phyloP scores from a whole-genome alignment of 2,329 filamentous ascomycete genomes.

The Drechslera avenae region DNA sequence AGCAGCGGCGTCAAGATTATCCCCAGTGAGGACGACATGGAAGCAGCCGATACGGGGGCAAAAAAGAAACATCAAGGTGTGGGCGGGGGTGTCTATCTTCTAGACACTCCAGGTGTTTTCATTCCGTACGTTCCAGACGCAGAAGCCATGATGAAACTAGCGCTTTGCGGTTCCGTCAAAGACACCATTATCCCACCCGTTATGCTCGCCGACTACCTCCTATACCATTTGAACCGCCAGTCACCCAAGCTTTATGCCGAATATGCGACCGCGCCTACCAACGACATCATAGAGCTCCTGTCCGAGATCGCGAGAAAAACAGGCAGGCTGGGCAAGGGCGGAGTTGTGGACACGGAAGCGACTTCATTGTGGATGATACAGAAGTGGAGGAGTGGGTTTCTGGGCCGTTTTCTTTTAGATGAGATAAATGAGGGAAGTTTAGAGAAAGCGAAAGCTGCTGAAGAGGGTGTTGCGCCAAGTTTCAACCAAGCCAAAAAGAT shows the following conservation, averaged over 20 bases:
- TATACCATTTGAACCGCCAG: conserved; percentile 78
- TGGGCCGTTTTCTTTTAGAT: conserved; percentile 82
- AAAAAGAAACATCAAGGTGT: conserved; percentile 39
- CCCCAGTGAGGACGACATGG: conserved; percentile 54
- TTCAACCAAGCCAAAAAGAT: conserved; percentile 71
- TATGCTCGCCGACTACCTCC: conserved; percentile 85
- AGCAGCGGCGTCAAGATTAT: conserved; percentile 81
- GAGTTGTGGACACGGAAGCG: conserved; percentile 70
- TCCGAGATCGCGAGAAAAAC: conserved; percentile 72
- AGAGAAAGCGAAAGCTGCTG: conserved; percentile 56
- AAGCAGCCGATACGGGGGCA: conserved; percentile 20
- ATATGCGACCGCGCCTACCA: conserved; percentile 75
- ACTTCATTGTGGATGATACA: conserved; percentile 82
- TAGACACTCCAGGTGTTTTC: conserved; percentile 95
- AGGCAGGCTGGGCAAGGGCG: conserved; percentile 76
- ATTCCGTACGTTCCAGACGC: conserved; percentile 86
- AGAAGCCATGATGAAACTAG: conserved; percentile 93
- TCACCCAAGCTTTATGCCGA: conserved; percentile 66
- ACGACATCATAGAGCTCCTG: conserved; percentile 78
- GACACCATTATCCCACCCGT: conserved; percentile 80
- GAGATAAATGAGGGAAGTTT: conserved; percentile 68
- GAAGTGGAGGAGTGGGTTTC: conserved; percentile 75
- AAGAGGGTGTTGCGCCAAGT: conserved; percentile 59
- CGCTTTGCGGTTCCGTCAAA: conserved; percentile 87
- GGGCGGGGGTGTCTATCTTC: conserved; percentile 72